A percentile compares a stretch with the other conserved stretches of the same genome.
Conservation (phyloP, 768 basidiomycete species). For the Boletellus emodensis region DNA sequence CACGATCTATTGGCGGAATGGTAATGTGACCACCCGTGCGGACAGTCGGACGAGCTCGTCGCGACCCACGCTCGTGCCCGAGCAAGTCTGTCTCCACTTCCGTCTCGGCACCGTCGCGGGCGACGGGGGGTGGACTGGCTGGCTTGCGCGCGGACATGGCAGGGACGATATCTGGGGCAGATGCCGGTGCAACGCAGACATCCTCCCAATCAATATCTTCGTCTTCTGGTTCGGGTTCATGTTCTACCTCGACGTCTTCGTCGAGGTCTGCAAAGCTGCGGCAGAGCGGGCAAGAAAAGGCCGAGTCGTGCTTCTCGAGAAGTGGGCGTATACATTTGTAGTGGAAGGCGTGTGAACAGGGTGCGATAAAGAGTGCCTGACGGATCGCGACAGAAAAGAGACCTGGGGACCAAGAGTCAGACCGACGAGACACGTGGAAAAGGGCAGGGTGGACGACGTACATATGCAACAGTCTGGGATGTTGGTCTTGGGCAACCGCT, state of each 20-base stretch:
- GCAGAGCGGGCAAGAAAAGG: conserved; percentile 94
- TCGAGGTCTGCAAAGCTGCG: conserved; percentile 93
- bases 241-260: conserved; percentile 83
- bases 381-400: conserved; percentile 88
- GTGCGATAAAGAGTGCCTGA: conserved; percentile 96
- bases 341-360: conserved; percentile 94
- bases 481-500: conserved; percentile 33
- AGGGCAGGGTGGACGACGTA: conserved; percentile 34
- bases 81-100: conserved; percentile 30
- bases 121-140: conserved; percentile 20
- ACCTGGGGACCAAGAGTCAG: conserved; percentile 32
- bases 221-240: conserved; percentile 31
- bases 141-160: conserved; percentile 12
- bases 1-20: conserved; percentile 2
- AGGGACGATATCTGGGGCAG: neutral
- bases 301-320: conserved; percentile 82
- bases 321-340: conserved; percentile 97
- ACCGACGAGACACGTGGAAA: neutral
- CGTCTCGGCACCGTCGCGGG: conserved; percentile 32
- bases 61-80: conserved; percentile 7
- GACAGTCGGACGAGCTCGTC: conserved; percentile 21
- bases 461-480: conserved; percentile 94
- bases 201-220: conserved; percentile 27
- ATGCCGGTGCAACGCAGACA: neutral
- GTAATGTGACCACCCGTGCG: conserved; percentile 26